Conservation (phyloP, 495 filamentous ascomycete genomes). For the Penicillium simplicissimum region DNA sequence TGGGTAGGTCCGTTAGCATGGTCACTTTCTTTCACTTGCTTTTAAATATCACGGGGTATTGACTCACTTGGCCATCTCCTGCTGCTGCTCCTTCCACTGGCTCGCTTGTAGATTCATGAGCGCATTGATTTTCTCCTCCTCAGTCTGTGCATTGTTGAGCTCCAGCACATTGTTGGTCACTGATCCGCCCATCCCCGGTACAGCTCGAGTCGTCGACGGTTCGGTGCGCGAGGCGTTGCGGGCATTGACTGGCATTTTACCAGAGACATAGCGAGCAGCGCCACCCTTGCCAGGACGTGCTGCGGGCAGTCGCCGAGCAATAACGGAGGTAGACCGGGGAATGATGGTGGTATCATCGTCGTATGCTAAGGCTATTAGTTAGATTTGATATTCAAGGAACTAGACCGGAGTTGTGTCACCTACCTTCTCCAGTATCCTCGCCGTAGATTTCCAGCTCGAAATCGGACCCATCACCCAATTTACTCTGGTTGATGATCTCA, state of each 20-base stretch:
- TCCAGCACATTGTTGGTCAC: conserved; percentile 58
- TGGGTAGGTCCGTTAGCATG: conserved; percentile 22
- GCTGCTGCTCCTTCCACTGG: conserved; percentile 84
- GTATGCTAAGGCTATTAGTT: conserved; percentile 63
- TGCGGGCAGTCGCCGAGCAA: conserved; percentile 85
- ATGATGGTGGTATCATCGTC: conserved; percentile 97
- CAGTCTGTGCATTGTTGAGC: conserved; percentile 72
- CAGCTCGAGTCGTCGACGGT: conserved; percentile 51
- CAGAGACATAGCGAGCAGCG: conserved; percentile 93
- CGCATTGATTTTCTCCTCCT: conserved; percentile 87
- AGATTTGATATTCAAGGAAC: conserved; percentile 10
- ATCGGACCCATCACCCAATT: conserved; percentile 93
- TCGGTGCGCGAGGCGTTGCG: conserved; percentile 79
- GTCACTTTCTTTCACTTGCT: not conserved
- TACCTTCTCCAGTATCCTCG: conserved; percentile 90
- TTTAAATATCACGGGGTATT: not conserved
- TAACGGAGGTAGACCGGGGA: conserved; percentile 87
- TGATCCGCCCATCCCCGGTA: conserved; percentile 40
- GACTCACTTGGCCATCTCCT: conserved; percentile 89
- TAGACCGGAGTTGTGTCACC: conserved; percentile 7
- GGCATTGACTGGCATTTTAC: conserved; percentile 91
- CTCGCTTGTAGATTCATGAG: conserved; percentile 83
- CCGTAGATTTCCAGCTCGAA: conserved; percentile 94
- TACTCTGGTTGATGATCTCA: conserved; percentile 93
- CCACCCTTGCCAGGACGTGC: conserved; percentile 76